Evolutionary conservation across 2,329 filamentous ascomycete genomes (phyloP).

Genomic region (Nigrospora oryzae): DNA sequence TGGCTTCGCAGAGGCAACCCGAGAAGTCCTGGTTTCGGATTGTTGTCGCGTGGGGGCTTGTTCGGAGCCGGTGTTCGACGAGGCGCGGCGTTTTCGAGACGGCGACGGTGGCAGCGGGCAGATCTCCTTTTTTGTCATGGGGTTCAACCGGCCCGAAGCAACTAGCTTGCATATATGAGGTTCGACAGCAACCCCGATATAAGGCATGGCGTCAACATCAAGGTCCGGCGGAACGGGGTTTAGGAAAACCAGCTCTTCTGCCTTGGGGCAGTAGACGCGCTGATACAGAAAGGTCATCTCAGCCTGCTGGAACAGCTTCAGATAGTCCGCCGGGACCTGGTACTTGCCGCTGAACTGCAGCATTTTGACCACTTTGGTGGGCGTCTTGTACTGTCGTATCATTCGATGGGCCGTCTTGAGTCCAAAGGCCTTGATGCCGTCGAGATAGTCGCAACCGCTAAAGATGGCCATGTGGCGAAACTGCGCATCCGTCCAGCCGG

Average conservation of each 20-base stretch:
- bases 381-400: constrained; percentile 80
- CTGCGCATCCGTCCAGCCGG: constrained; percentile 85
- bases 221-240: constrained; percentile 57
- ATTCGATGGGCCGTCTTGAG: constrained; percentile 89
- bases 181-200: constrained; percentile 68
- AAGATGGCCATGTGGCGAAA: constrained; percentile 95
- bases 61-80: constrained; percentile 10
- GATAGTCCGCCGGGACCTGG: constrained; percentile 70
- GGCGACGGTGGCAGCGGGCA: constrained; percentile 30
- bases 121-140: constrained; percentile 72
- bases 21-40: constrained; percentile 8
- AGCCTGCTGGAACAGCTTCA: constrained; percentile 73
- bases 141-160: constrained; percentile 75
- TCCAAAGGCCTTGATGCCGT: constrained; percentile 75
- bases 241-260: constrained; percentile 64
- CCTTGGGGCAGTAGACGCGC: constrained; percentile 80
- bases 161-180: constrained; percentile 63
- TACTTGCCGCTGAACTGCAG: constrained; percentile 85
- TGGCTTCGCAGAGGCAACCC: constrained; percentile 31
- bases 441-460: constrained; percentile 93
- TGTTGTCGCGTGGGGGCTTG: constrained; percentile 4
- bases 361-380: constrained; percentile 74
- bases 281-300: constrained; percentile 92
- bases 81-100: constrained; percentile 27
- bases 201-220: constrained; percentile 64